Base-by-base conservation (phyloP, 139 green algal species). In the Desmodesmus armatus region DNA sequence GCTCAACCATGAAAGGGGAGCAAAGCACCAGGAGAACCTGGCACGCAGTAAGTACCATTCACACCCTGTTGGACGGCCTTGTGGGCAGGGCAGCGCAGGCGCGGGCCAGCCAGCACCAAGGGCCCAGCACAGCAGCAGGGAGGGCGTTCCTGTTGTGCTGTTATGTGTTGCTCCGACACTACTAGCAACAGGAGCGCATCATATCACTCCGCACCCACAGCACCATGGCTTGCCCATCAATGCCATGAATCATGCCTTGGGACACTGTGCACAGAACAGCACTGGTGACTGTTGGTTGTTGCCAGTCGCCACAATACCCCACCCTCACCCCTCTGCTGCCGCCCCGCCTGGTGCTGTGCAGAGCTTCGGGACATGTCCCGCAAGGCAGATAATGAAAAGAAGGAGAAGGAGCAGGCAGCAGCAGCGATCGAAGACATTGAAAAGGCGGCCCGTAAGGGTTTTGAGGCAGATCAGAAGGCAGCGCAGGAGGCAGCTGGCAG, bases 1-100 rank as follows among this genome's bases (percentile, higher is more conserved):
- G 5, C 43, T 87, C 17, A 91, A 94, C 70, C 91, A 94, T 66
- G 91, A 94, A 71, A 73, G 76, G 0, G 91, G 89, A 17, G 83
- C 84, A 9, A 80, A 83, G 60, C 91, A 94, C 63, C 84, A 90
- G 77, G 83, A 87, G 5, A 92, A 90, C 72, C 82, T 94, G 19
- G 41, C 62, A 7, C 51, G 47, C 15, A 91, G 90, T 93, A 63
- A 89, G 87, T 86, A 15, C 40, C 35, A 53, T n/a, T 6, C 17
- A 63, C 33, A 40, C n/a, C 31, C n/a, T n/a, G n/a, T n/a, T n/a
- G n/a, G n/a, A n/a, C n/a, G n/a, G n/a, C n/a, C n/a, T n/a, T 35
- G 33, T 11, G 33, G 23, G n/a, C 33, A 76, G 35, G 49, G 35
- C 67, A 76, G n/a, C 9, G 13, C n/a, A n/a, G n/a, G n/a, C n/a